A percentile compares a stretch with the other conserved stretches of the same genome.
These are phyloP conservation scores for Gnomoniopsis smithogilvyi DNA, from an alignment of 2,329 filamentous ascomycete genomes.

Conservation along the genomic window DNA sequence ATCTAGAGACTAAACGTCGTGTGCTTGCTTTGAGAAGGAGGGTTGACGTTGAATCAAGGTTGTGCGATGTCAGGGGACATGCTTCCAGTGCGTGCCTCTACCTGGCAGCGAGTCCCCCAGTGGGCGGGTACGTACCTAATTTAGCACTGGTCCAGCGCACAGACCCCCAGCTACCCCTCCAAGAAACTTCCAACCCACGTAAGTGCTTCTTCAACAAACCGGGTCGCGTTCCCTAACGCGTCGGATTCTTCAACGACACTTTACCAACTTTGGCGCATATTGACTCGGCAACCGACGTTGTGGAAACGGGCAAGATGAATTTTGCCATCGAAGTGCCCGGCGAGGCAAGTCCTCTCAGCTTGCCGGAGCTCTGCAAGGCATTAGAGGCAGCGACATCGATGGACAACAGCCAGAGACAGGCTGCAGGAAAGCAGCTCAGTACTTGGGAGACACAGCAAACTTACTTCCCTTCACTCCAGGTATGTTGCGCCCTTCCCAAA, in stretches of 20 bases:
- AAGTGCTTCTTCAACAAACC: too few species aligned
- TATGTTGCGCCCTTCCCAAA: conserved; percentile 28
- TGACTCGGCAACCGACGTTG: not conserved
- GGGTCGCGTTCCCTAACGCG: not conserved
- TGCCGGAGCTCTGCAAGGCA: conserved; percentile 61
- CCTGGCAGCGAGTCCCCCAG: not conserved
- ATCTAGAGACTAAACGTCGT: too few species aligned
- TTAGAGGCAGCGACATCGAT: conserved; percentile 62
- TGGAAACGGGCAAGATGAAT: conserved; percentile 46
- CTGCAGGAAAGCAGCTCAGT: conserved; percentile 66
- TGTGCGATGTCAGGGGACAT: not conserved
- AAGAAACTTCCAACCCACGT: too few species aligned
- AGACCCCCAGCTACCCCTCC: too few species aligned
- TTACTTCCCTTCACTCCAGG: conserved; percentile 69
- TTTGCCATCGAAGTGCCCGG: conserved; percentile 76
- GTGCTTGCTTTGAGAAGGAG: not conserved
- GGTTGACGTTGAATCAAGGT: not conserved
- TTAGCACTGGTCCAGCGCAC: too few species aligned
- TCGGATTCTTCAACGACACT: not conserved
- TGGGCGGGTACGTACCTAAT: not conserved
- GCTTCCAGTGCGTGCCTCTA: not conserved
- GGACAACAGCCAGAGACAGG: conserved; percentile 61
- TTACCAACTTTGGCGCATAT: not conserved
- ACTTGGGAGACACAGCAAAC: conserved; percentile 66
- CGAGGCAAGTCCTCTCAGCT: conserved; percentile 70